Percentiles rank a stretch among this genome's conserved stretches.
Evolutionary conservation across 257 asterid genomes (phyloP).

Genomic region (Oldenlandia corymbosa): DNA sequence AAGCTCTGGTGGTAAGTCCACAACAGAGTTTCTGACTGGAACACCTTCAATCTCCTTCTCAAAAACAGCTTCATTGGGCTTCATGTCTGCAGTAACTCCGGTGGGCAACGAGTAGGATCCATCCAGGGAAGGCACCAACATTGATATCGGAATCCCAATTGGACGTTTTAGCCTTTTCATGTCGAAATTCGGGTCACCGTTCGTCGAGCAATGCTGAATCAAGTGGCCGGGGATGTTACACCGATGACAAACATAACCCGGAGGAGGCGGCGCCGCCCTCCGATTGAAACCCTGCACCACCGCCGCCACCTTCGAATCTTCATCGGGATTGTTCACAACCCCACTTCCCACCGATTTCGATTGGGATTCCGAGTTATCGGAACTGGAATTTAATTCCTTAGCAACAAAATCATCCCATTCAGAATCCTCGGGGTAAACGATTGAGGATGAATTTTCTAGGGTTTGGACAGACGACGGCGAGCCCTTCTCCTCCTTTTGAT

Average conservation of each 20-base stretch:
- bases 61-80: conserved; percentile 96
- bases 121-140: conserved; percentile 84
- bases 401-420: conserved; percentile 90
- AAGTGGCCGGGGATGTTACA: conserved; percentile 96
- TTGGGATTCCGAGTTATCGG: conserved; percentile 65
- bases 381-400: too few species aligned
- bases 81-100: conserved; percentile 73
- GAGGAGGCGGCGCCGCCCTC: conserved; percentile 82
- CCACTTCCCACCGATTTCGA: too few species aligned
- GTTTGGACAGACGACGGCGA: too few species aligned
- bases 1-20: conserved; percentile 78
- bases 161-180: conserved; percentile 81
- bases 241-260: conserved; percentile 88
- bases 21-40: conserved; percentile 63
- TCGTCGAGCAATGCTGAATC: conserved; percentile 95
- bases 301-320: conserved; percentile 53
- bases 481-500: too few species aligned
- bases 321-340: conserved; percentile 52
- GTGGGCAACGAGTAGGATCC: conserved; percentile 89
- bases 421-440: conserved; percentile 55
- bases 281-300: conserved; percentile 80
- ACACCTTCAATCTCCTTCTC: conserved; percentile 86
- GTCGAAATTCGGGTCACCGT: conserved; percentile 90
- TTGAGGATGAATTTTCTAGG: conserved; percentile 49
- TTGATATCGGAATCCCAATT: conserved; percentile 92